phyloP scores from a whole-genome alignment of 2,329 filamentous ascomycete genomes.

The Geosmithia flava region DNA sequence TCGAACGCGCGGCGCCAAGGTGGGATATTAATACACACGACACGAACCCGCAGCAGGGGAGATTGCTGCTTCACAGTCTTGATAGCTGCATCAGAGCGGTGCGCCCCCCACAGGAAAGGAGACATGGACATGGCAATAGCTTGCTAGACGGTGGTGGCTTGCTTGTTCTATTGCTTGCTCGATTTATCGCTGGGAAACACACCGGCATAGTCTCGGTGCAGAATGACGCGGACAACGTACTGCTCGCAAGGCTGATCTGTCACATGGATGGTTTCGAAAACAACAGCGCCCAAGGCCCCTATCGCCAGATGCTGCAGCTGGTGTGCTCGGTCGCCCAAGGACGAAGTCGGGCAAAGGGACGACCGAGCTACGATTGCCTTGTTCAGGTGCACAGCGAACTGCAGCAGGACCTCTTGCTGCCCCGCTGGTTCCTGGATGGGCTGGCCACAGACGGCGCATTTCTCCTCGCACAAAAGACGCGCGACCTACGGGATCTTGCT shows the following conservation, averaged over 20 bases:
- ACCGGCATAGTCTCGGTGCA: neutral
- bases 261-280: neutral
- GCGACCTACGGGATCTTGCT: constrained; percentile 37
- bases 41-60: neutral
- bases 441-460: constrained; percentile 36
- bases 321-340: constrained; percentile 32
- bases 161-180: neutral
- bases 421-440: constrained; percentile 17
- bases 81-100: neutral
- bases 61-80: neutral
- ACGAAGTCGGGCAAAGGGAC: constrained; percentile 27
- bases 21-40: neutral
- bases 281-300: constrained; percentile 4
- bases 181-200: neutral
- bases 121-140: neutral
- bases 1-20: neutral
- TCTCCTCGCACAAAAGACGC: constrained; percentile 36
- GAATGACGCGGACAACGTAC: neutral
- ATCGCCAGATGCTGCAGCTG: constrained; percentile 21
- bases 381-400: constrained; percentile 27
- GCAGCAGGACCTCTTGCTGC: constrained; percentile 15
- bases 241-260: neutral
- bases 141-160: too few species aligned
- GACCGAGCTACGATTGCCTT: constrained; percentile 23
- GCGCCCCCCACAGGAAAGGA: too few species aligned